These are phyloP conservation scores for Cryptosporidium meleagridis DNA, from an alignment of 169 alveolate genomes.

Conservation along the genomic window DNA sequence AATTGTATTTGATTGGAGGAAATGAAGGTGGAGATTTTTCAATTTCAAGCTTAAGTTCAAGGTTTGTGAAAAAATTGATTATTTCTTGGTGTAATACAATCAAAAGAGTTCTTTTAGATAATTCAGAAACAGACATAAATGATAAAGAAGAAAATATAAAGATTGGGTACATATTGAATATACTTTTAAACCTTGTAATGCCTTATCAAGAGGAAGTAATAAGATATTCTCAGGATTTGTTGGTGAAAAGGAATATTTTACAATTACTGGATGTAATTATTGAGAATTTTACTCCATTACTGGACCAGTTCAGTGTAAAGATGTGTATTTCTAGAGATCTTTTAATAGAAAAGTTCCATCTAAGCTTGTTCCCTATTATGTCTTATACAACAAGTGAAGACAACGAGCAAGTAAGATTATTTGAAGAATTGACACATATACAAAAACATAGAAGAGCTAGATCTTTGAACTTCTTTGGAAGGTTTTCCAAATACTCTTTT, in stretches of 20 bases:
- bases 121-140: too few species aligned
- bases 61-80: background rate
- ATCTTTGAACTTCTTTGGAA: conserved; percentile 45
- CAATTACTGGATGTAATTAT: conserved; percentile 1
- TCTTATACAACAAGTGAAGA: conserved; percentile 9
- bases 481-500: conserved; percentile 32
- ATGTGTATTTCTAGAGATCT: conserved; percentile 1
- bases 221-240: conserved; percentile 18
- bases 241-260: conserved; percentile 9
- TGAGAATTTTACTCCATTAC: conserved; percentile 5
- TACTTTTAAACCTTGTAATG: conserved; percentile 1
- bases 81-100: conserved; percentile 25
- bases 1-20: conserved; percentile 19
- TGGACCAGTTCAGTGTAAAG: background rate
- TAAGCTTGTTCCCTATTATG: conserved; percentile 26
- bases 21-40: conserved; percentile 19
- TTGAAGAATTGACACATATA: conserved; percentile 52
- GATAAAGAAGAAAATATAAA: background rate
- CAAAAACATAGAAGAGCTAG: conserved; percentile 74
- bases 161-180: background rate
- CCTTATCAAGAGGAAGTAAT: conserved; percentile 39
- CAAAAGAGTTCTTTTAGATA: background rate
- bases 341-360: conserved; percentile 32
- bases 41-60: background rate
- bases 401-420: conserved; percentile 29